Evolutionary conservation across 1,139 yeast species (phyloP).

Genomic region (Blastobotrys illinoisensis): DNA sequence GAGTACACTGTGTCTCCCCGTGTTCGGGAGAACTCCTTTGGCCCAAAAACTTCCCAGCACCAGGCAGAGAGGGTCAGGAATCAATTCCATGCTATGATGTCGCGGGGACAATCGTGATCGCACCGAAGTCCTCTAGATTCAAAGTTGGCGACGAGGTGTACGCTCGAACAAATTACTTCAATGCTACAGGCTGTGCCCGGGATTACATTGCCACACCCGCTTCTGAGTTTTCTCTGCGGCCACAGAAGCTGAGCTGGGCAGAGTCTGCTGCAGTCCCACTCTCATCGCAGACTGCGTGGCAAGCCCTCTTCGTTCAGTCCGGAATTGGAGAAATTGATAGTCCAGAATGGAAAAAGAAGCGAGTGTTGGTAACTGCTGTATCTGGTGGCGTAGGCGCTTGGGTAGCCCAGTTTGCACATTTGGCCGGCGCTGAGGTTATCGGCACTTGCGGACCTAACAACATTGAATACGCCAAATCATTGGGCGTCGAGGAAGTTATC

Average conservation of each 20-base stretch:
- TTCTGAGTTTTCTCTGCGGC: background rate
- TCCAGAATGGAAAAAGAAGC: background rate
- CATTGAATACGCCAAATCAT: background rate
- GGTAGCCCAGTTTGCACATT: background rate
- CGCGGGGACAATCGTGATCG: background rate
- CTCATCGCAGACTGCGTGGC: background rate
- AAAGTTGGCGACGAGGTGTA: background rate
- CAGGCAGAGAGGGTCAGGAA: background rate
- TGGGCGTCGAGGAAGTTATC: background rate
- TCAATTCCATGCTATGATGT: background rate
- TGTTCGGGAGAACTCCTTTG: background rate
- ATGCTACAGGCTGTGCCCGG: background rate
- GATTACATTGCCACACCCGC: background rate
- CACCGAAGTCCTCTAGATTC: background rate
- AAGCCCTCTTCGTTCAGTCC: constrained; percentile 2
- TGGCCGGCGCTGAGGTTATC: background rate
- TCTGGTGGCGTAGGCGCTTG: constrained; percentile 3
- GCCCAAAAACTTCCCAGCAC: background rate
- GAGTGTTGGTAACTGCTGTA: constrained; percentile 1
- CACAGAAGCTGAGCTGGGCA: background rate
- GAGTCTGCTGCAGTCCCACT: background rate
- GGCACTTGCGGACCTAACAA: background rate
- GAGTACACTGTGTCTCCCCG: background rate
- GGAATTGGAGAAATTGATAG: background rate
- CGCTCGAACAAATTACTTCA: background rate